Evolutionary conservation across 768 basidiomycete species (phyloP).

Genomic region (Mycena indigotica): DNA sequence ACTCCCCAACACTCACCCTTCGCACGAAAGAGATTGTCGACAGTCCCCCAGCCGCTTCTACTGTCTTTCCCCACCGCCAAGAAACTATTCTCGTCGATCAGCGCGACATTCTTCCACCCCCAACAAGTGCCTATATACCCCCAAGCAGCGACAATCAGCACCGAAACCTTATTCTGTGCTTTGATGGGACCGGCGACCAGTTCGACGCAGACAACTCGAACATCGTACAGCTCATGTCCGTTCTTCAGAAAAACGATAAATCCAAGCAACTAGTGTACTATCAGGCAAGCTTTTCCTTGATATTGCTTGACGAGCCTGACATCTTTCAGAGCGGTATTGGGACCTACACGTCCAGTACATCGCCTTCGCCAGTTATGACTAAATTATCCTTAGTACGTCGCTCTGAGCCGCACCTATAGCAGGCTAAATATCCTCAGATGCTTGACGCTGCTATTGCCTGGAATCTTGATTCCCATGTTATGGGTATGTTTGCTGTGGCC

Average conservation of each 20-base stretch:
- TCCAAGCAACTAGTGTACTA: slow-evolving; percentile 61
- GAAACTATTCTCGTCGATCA: not conserved
- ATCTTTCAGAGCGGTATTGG: slow-evolving; percentile 50
- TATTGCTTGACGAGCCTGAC: slow-evolving; percentile 9
- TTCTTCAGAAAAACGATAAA: slow-evolving; percentile 55
- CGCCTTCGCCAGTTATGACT: slow-evolving; percentile 38
- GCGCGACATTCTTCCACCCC: not conserved
- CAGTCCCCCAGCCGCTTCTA: not conserved
- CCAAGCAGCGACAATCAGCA: slow-evolving; percentile 31
- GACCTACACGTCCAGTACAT: slow-evolving; percentile 46
- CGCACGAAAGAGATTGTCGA: not conserved
- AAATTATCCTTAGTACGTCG: slow-evolving; percentile 41
- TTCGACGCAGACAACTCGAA: slow-evolving; percentile 59
- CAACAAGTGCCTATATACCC: slow-evolving; percentile 37
- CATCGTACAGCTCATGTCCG: slow-evolving; percentile 51
- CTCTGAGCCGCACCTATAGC: not conserved
- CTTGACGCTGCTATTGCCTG: slow-evolving; percentile 53
- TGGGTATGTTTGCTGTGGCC: slow-evolving; percentile 34
- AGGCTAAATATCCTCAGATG: slow-evolving; percentile 30
- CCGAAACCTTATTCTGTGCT: slow-evolving; percentile 55
- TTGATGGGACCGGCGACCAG: slow-evolving; percentile 60
- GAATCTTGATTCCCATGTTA: slow-evolving; percentile 52
- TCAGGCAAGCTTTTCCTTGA: slow-evolving; percentile 36
- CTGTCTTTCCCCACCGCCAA: not conserved
- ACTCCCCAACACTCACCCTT: not conserved